Percentiles rank a stretch among this genome's conserved stretches.
These are phyloP conservation scores for Drechmeria coniospora DNA, from an alignment of 2,329 filamentous ascomycete species.

Conservation along the genomic window DNA sequence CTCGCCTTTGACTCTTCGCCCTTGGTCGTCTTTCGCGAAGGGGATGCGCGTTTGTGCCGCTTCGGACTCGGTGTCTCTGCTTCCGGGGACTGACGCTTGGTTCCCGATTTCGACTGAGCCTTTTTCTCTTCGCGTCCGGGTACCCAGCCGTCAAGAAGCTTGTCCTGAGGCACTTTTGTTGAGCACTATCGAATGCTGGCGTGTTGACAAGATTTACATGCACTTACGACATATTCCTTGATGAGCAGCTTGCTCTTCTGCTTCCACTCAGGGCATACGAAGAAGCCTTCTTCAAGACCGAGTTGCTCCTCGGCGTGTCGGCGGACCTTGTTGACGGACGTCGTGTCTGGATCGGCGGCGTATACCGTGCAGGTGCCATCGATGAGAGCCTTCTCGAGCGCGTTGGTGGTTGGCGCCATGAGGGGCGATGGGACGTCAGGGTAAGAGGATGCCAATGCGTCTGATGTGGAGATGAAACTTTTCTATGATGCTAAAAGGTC, in stretches of 20 bases:
- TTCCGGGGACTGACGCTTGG: constrained; percentile 20
- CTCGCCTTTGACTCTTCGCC: constrained; percentile 8
- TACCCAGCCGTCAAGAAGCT: constrained; percentile 20
- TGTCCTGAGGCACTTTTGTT: constrained; percentile 12
- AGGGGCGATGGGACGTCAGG: no score
- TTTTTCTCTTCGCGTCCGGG: constrained; percentile 15
- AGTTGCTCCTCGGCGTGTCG: constrained; percentile 33
- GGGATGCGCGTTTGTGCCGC: constrained; percentile 21
- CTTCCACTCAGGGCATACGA: constrained; percentile 38
- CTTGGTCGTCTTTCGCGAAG: constrained; percentile 16
- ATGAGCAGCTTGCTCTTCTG: constrained; percentile 42
- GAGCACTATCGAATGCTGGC: not conserved
- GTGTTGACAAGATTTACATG: not conserved
- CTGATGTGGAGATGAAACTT: no score
- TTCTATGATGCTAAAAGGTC: no score
- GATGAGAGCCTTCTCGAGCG: constrained; percentile 29
- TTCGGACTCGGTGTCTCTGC: constrained; percentile 19
- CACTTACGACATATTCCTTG: constrained; percentile 35
- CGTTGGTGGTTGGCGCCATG: constrained; percentile 27
- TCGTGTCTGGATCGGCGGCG: constrained; percentile 24
- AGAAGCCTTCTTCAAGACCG: constrained; percentile 33
- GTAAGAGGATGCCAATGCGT: no score
- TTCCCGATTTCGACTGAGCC: constrained; percentile 10
- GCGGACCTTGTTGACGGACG: constrained; percentile 43
- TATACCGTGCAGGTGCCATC: constrained; percentile 32